These are phyloP conservation scores for Solanum aculeatissimum DNA, from an alignment of 305 asterid species.

Conservation along the genomic window DNA sequence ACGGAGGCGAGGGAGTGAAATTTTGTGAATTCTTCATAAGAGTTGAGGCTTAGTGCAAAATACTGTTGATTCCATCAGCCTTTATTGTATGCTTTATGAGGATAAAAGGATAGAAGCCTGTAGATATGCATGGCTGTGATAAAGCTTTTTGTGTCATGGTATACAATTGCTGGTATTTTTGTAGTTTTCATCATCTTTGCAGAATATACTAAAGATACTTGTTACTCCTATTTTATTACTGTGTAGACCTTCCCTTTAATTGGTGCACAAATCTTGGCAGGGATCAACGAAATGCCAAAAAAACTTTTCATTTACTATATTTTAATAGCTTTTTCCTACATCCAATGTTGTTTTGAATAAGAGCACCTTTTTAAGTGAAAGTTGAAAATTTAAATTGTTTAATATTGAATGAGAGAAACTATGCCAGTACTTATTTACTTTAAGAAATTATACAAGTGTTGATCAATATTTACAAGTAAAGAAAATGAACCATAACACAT, in stretches of 20 bases:
- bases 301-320: neutral
- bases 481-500: neutral
- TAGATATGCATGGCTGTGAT: neutral
- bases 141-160: neutral
- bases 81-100: neutral
- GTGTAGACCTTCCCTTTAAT: neutral
- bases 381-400: neutral
- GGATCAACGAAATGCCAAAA: neutral
- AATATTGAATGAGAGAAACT: neutral
- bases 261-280: neutral
- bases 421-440: neutral
- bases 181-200: neutral
- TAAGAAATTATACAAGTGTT: neutral
- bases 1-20: neutral
- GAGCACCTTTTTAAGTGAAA: neutral
- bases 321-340: neutral
- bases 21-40: neutral
- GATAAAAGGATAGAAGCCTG: neutral
- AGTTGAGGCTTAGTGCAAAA: neutral
- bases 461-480: neutral
- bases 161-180: neutral
- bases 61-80: neutral
- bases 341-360: neutral
- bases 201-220: neutral
- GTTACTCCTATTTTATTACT: neutral